A percentile compares a stretch with the other conserved stretches of the same genome.
phyloP scores from a whole-genome alignment of 768 basidiomycete genomes.

The Suillus cothurnatus region DNA sequence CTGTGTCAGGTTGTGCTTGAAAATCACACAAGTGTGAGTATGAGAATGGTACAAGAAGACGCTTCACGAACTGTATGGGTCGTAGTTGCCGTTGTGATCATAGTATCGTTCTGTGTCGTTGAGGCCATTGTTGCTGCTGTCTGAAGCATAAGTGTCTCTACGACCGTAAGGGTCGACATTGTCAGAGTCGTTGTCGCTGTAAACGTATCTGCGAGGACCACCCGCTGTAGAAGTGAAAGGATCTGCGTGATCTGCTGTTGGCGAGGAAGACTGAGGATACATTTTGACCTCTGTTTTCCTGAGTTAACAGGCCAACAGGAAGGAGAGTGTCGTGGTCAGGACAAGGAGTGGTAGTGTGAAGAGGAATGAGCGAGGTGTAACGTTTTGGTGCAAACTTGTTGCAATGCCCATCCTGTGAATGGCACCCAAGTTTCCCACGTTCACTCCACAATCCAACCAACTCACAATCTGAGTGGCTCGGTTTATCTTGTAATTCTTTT shows the following conservation, averaged over 20 bases:
- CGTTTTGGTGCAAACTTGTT: conserved; percentile 1
- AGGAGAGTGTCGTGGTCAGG: conserved; percentile 18
- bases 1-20: conserved; percentile 77
- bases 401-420: conserved; percentile 17
- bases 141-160: conserved; percentile 71
- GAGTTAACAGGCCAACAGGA: conserved; percentile 16
- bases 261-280: conserved; percentile 59
- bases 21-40: conserved; percentile 18
- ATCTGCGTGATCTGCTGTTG: conserved; percentile 64
- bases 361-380: conserved; percentile 1
- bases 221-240: conserved; percentile 55
- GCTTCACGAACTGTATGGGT: conserved; percentile 55
- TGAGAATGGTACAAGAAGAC: conserved; percentile 9
- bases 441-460: conserved; percentile 15
- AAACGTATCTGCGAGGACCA: conserved; percentile 45
- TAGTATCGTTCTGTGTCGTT: conserved; percentile 56
- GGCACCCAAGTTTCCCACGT: conserved; percentile 27
- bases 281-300: conserved; percentile 27
- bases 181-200: conserved; percentile 80
- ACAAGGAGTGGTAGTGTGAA: conserved; percentile 17
- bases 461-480: conserved; percentile 5
- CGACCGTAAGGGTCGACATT: conserved; percentile 60
- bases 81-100: conserved; percentile 64
- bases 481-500: conserved; percentile 3
- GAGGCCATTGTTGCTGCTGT: conserved; percentile 61